Conservation (phyloP, 257 asterid genomes). For the Penstemon newberryi region DNA sequence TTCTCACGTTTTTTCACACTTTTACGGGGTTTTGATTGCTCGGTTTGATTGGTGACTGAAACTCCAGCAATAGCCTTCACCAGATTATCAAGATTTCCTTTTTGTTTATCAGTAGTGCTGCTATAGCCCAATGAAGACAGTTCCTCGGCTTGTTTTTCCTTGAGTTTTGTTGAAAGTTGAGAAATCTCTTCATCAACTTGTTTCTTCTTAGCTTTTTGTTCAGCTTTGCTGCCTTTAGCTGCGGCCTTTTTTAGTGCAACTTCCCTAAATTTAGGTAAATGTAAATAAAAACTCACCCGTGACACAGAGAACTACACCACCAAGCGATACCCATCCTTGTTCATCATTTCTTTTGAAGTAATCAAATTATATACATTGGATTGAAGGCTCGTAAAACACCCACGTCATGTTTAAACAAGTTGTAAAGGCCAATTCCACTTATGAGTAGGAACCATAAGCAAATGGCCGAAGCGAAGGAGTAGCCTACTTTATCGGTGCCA, state of each 20-base stretch:
- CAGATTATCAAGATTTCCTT: conserved; percentile 65
- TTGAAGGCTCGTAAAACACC: conserved; percentile 53
- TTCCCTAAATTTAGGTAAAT: too few relatives aligned
- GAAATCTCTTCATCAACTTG: conserved; percentile 92
- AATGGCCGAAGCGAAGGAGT: conserved; percentile 63
- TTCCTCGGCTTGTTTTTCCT: conserved; percentile 72
- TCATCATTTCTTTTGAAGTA: conserved; percentile 61
- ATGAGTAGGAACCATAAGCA: conserved; percentile 56
- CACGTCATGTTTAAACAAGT: conserved; percentile 45
- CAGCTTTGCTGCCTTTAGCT: conserved; percentile 97
- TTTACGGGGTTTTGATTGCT: conserved; percentile 76
- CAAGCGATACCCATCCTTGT: conserved; percentile 66
- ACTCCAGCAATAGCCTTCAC: conserved; percentile 93
- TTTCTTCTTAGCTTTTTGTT: conserved; percentile 95
- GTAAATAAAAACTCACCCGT: conserved; percentile 45
- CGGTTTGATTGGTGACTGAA: conserved; percentile 54
- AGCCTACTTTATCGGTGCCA: conserved; percentile 78
- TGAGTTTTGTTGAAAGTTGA: conserved; percentile 59
- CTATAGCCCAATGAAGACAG: conserved; percentile 74
- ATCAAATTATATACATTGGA: conserved; percentile 53
- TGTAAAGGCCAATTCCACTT: conserved; percentile 49
- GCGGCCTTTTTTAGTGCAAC: conserved; percentile 79
- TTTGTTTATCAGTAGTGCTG: conserved; percentile 35
- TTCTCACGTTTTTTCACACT: conserved; percentile 73
- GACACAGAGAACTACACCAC: conserved; percentile 68